Base-by-base conservation (phyloP, 2,329 filamentous ascomycete genomes). In the Byssochlamys sp. region DNA sequence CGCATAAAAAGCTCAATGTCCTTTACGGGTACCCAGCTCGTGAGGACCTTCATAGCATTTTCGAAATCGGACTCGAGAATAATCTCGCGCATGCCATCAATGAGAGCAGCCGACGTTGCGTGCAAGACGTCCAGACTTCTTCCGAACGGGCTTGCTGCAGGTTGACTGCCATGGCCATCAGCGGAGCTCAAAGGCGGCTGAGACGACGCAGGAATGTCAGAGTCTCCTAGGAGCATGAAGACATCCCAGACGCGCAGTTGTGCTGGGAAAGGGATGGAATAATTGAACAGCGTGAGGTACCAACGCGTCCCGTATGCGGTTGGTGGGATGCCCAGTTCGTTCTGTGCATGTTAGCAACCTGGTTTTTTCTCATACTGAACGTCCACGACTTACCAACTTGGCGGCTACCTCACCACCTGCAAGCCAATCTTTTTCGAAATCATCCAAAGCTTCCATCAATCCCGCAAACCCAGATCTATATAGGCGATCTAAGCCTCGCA, bases 161-260 rank as follows among this genome's bases (percentile, higher is more conserved):
- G 45, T 56, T 57, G 29, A 56, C 64, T 57, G 2, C 66, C 65
- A 26, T 54, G 55, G 57, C 70, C 70, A 25, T 53, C 9, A 50
- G 28, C 49, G 24, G 51, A 39, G 45, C 59, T 50, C 57, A 61
- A 26, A 54, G 57, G 56, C 19, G 55, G 57, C 51, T 53, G 59
- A 29, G 63, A 53, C 7, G 63, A 57, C 3, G 70, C 63, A 25
- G 64, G 68, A 28, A 80, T 77, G n/a, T 84, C 78, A 9, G 81
- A 80, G 64, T 92, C 90, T 52, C 92, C 94, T 11, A 97, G 83
- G 12, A 99, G 84, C 83, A 99, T 90, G 74, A 97, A 97, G 1
- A 96, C 89, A 69, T 99, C 94, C 94, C 94, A 99, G 14, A 99
- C 88, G 53, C 94, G 88, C 35, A 99, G 84, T 73, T 97, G 94